Evolutionary conservation across 2,329 filamentous ascomycete genomes (phyloP), one percentile per base, ranked within the genome.

Genomic region (Coniochaeta sp.): DNA sequence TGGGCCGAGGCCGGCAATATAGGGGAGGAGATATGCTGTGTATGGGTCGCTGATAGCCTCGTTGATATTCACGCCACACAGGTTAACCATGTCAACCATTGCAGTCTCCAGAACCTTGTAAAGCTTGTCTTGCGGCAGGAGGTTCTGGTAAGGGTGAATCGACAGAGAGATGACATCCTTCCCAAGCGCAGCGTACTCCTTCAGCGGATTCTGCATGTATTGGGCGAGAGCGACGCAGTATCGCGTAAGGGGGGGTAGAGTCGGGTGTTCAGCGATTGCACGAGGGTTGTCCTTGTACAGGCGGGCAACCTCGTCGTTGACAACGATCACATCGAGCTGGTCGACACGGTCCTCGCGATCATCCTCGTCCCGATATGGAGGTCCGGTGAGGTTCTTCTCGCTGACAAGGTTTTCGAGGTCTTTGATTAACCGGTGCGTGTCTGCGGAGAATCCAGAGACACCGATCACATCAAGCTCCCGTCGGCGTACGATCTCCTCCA

Each of bases 1-100:
- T 22, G 91, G 91, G 18, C 94, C 94, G 24, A 99, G 79, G 59
- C 94, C 94, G 60, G 89, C 89, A 20, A 99, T 82, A 60, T 91
- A 99, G 4, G 91, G 91, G 32, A 99, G 76, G 1, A 99, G 78
- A 57, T 92, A 94, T 13, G 91, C 90, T 8, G 88, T 87, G 62
- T 94, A 90, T 1, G 83, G 65, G 66, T 96, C 89, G 38, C 77
- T 78, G 52, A 95, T 85, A 13, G 91, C 91, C 58, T 96, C 91
- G 61, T 96, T 96, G 63, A 99, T 87, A 61, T 97, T 89, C 32
- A 99, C 89, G 63, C 94, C 94, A 45, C 91, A 91, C 40, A 99
- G 82, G 66, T 99, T 99, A 60, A 99, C 94, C 79, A 96, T 96
- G 65, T 99, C 94, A 10, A 99, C 92, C 83, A 99, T 89, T 42